phyloP scores from a whole-genome alignment of 2,329 filamentous ascomycete genomes.

The Exserohilum rostratum region DNA sequence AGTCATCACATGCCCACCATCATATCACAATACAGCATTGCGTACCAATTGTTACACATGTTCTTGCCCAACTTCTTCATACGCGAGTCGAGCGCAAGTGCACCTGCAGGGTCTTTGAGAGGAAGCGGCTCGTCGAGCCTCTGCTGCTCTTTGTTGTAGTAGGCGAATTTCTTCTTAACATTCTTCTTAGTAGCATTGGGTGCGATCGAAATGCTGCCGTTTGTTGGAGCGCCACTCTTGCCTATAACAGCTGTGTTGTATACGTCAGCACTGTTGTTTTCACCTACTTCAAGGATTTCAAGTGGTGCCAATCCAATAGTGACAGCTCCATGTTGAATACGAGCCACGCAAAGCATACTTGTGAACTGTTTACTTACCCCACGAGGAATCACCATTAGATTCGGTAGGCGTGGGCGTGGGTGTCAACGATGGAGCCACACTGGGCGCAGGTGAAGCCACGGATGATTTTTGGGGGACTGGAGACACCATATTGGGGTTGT shows the following conservation, averaged over 20 bases:
- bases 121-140: slow-evolving; percentile 51
- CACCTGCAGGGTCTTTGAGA: slow-evolving; percentile 31
- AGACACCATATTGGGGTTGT: slow-evolving; percentile 20
- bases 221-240: slow-evolving; percentile 37
- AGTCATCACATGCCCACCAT: background rate
- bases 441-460: slow-evolving; percentile 23
- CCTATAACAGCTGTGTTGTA: slow-evolving; percentile 51
- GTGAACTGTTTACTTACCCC: slow-evolving; percentile 16
- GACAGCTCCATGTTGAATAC: background rate
- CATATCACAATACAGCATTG: background rate
- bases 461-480: slow-evolving; percentile 18
- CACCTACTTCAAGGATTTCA: background rate
- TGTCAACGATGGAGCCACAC: slow-evolving; percentile 23
- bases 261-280: slow-evolving; percentile 6
- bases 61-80: slow-evolving; percentile 41
- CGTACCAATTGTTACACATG: slow-evolving; percentile 42
- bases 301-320: background rate
- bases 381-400: slow-evolving; percentile 26
- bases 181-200: slow-evolving; percentile 24
- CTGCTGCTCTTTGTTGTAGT: slow-evolving; percentile 52
- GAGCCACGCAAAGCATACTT: background rate
- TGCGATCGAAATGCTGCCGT: slow-evolving; percentile 50
- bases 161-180: slow-evolving; percentile 45
- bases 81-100: slow-evolving; percentile 35
- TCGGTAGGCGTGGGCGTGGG: slow-evolving; percentile 18